Percentiles rank a stretch among this genome's conserved stretches.
phyloP scores from a whole-genome alignment of 108 stramenopile genomes.

The Nitzschia sp. region DNA sequence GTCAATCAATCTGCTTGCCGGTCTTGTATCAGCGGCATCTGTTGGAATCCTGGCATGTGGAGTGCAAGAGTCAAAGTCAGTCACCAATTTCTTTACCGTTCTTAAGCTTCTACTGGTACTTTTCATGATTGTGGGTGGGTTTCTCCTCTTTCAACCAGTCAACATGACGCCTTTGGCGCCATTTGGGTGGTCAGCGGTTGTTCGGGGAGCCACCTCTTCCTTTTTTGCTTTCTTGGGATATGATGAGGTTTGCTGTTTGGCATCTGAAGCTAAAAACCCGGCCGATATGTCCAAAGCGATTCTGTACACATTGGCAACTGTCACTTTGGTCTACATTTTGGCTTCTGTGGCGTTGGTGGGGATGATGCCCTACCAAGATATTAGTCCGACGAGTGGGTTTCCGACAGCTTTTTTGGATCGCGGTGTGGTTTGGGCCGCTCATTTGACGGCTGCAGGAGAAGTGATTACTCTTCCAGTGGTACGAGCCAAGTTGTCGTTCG shows the following conservation, averaged over 20 bases:
- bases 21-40: slow-evolving; percentile 51
- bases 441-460: slow-evolving; percentile 77
- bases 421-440: slow-evolving; percentile 57
- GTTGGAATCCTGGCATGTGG: slow-evolving; percentile 64
- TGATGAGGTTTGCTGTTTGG: slow-evolving; percentile 87
- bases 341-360: slow-evolving; percentile 83
- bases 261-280: slow-evolving; percentile 84
- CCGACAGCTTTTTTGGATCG: slow-evolving; percentile 67
- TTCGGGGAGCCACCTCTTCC: slow-evolving; percentile 69
- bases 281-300: slow-evolving; percentile 77
- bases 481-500: neutral
- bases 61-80: slow-evolving; percentile 73
- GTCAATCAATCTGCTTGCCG: slow-evolving; percentile 47
- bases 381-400: slow-evolving; percentile 68
- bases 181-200: slow-evolving; percentile 56
- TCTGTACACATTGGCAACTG: slow-evolving; percentile 65
- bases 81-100: slow-evolving; percentile 80
- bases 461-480: slow-evolving; percentile 84
- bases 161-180: slow-evolving; percentile 54
- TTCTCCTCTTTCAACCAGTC: slow-evolving; percentile 11
- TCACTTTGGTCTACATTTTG: slow-evolving; percentile 67
- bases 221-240: slow-evolving; percentile 95
- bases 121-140: slow-evolving; percentile 84
- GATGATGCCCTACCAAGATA: slow-evolving; percentile 61
- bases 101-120: slow-evolving; percentile 75